A percentile compares a stretch with the other conserved stretches of the same genome.
Conservation (phyloP, 2,329 filamentous ascomycete genomes). For the Pseudogymnoascus pannorum region DNA sequence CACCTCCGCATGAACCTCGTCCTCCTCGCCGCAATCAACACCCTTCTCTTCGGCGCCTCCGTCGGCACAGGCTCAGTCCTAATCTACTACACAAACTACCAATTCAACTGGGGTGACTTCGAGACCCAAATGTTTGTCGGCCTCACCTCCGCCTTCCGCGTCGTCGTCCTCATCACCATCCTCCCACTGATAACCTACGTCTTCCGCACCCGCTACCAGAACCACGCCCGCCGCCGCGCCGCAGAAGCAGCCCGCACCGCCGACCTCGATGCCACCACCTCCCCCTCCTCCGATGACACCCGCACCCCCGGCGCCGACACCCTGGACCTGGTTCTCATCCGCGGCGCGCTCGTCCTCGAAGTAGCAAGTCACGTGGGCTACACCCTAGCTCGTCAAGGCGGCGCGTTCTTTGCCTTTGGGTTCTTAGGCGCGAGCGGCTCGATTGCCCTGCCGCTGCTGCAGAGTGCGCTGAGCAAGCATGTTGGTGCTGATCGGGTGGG, state of each 20-base stretch:
- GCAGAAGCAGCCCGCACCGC: slow-evolving; percentile 59
- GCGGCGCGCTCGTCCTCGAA: slow-evolving; percentile 68
- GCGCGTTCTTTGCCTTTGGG: slow-evolving; percentile 64
- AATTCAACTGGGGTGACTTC: slow-evolving; percentile 75
- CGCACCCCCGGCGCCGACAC: slow-evolving; percentile 55
- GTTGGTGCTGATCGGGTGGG: slow-evolving; percentile 76
- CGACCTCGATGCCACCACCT: slow-evolving; percentile 55
- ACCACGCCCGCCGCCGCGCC: slow-evolving; percentile 46
- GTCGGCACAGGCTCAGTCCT: slow-evolving; percentile 78
- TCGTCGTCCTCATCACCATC: slow-evolving; percentile 64
- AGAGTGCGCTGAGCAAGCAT: slow-evolving; percentile 83
- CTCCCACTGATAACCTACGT: slow-evolving; percentile 72
- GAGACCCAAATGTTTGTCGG: slow-evolving; percentile 78
- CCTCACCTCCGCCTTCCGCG: slow-evolving; percentile 66
- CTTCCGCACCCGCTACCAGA: slow-evolving; percentile 45
- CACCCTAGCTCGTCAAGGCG: slow-evolving; percentile 52
- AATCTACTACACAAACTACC: slow-evolving; percentile 72
- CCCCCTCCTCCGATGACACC: slow-evolving; percentile 23
- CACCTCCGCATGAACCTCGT: slow-evolving; percentile 73
- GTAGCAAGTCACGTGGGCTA: slow-evolving; percentile 71
- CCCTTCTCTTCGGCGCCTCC: slow-evolving; percentile 70
- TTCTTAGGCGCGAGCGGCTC: slow-evolving; percentile 71
- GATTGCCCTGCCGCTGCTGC: slow-evolving; percentile 76
- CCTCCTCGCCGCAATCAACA: slow-evolving; percentile 71
- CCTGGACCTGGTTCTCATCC: slow-evolving; percentile 72